Conservation (phyloP, 192 early-diverging fungal genomes). For the Dimargaris cristalligena region DNA sequence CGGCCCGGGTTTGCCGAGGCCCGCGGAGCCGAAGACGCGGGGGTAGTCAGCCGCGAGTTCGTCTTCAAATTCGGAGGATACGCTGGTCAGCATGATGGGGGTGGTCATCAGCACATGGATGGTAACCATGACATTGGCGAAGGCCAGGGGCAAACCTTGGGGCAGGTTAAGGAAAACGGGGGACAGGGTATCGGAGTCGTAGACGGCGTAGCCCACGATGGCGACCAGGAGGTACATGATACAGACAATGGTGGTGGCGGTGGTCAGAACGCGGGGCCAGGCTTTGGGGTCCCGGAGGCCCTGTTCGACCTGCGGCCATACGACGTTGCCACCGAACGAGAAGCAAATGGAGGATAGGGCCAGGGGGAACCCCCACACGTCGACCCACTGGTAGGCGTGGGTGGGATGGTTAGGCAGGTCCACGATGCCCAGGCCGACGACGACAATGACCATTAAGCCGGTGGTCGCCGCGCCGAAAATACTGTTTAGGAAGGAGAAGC, state of each 20-base stretch:
- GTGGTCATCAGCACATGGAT: conserved; percentile 46
- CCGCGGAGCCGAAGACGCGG: conserved; percentile 14
- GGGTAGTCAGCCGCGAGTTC: conserved; percentile 24
- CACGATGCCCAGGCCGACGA: conserved; percentile 26
- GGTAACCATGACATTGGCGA: conserved; percentile 40
- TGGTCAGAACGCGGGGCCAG: conserved; percentile 36
- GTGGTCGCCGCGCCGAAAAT: conserved; percentile 47
- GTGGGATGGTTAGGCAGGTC: conserved; percentile 29
- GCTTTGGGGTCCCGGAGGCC: conserved; percentile 37
- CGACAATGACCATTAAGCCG: conserved; percentile 37
- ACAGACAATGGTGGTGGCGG: conserved; percentile 34
- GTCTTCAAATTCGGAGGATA: conserved; percentile 41
- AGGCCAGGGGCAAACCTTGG: conserved; percentile 24
- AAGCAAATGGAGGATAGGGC: conserved; percentile 47
- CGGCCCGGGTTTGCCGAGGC: no score
- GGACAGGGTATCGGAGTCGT: conserved; percentile 31
- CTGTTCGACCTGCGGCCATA: conserved; percentile 51
- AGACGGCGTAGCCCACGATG: conserved; percentile 41
- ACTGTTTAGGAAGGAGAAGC: conserved; percentile 17
- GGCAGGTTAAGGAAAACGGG: conserved; percentile 44
- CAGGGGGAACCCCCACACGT: conserved; percentile 35
- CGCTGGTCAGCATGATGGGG: conserved; percentile 46
- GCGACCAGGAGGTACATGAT: conserved; percentile 45
- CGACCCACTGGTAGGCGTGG: conserved; percentile 21
- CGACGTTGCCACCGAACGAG: conserved; percentile 50